Base-by-base conservation (phyloP, 139 green algal genomes). In the Eudorina sp. region DNA sequence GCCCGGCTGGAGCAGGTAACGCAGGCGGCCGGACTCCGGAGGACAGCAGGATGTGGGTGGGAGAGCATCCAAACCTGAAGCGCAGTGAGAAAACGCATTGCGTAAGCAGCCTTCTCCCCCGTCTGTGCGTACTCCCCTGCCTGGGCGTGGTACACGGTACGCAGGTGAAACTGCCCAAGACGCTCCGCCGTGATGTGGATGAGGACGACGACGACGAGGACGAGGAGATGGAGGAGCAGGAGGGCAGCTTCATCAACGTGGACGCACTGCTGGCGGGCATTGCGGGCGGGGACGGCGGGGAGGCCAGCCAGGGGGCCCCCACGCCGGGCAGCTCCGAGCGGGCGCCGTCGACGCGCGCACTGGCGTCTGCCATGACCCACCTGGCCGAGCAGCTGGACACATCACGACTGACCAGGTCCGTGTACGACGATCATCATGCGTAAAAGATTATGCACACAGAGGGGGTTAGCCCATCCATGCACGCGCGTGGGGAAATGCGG, bases 221-320 rank as follows among this genome's bases (percentile, higher is more conserved):
- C 27, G 60, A 86, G 0, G 40, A 36, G 0, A 62, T 58, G 60
- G 41, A 62, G 29, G 79, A 86, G 1, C 29, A 46, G 27, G 79
- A 74, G 27, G 60, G 11, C 45, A 21, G n/a, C 19, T 43, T 58
- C 83, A 55, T 82, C n/a, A 85, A 86, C 51, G 43, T 89, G 41
- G 92, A 90, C 1, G 89, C 81, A 2, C 81, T 84, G 48, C 55
- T 84, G 51, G 89, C 70, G 16, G 78, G 77, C 4, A 45, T 78
- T 53, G 55, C 31, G 23, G 40, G 19, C 87, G 81, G 45, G n/a
- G 73, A 43, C 4, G 81, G 4, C 29, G 43, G 25, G 18, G 41
- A 45, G 64, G 13, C 11, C 36, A n/a, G 69, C 69, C 7, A 53
- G 16, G 4, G 38, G 40, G 16, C 58, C 23, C 16, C 21, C 14